Conservation (phyloP, 208 protist genomes). For the Wallacemonas sp. region DNA sequence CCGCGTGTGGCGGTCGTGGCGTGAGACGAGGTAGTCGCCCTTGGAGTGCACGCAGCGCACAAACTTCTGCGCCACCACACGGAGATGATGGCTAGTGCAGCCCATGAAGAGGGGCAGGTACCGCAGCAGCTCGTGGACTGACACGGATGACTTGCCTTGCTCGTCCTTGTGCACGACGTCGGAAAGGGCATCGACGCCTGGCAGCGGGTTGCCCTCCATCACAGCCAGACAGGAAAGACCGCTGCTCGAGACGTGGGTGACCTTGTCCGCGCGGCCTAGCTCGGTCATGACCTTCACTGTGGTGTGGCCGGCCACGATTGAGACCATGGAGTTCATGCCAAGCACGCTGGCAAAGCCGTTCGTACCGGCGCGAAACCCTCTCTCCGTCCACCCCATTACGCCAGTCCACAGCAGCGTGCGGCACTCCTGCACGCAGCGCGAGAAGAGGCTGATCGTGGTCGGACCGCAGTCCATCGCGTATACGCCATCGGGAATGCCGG, state of each 20-base stretch:
- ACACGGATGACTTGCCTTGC: conserved; percentile 32
- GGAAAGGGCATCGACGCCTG: conserved; percentile 85
- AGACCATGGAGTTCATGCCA: conserved; percentile 40
- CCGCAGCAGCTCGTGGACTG: conserved; percentile 60
- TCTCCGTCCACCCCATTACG: conserved; percentile 88
- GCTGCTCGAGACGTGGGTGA: conserved; percentile 97
- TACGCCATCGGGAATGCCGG: conserved; percentile 44
- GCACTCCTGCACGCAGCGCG: conserved; percentile 63
- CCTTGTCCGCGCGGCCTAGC: conserved; percentile 33
- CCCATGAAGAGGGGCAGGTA: conserved; percentile 71
- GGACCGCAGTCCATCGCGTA: conserved; percentile 94
- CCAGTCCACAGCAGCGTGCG: conserved; percentile 96
- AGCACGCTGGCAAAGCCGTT: conserved; percentile 54
- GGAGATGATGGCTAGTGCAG: conserved; percentile 72
- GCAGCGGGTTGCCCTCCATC: conserved; percentile 93
- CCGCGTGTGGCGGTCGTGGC: conserved; percentile 51
- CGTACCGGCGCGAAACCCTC: conserved; percentile 89
- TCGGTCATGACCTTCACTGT: conserved; percentile 37
- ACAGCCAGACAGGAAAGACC: conserved; percentile 97
- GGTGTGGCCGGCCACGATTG: conserved; percentile 61
- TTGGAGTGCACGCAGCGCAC: conserved; percentile 50
- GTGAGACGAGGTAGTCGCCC: conserved; percentile 72
- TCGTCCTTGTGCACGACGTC: conserved; percentile 39
- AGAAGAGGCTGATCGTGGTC: conserved; percentile 80
- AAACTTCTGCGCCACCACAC: conserved; percentile 56